Evolutionary conservation across 148 eudicot species (phyloP).

Genomic region (Persicaria maculosa): DNA sequence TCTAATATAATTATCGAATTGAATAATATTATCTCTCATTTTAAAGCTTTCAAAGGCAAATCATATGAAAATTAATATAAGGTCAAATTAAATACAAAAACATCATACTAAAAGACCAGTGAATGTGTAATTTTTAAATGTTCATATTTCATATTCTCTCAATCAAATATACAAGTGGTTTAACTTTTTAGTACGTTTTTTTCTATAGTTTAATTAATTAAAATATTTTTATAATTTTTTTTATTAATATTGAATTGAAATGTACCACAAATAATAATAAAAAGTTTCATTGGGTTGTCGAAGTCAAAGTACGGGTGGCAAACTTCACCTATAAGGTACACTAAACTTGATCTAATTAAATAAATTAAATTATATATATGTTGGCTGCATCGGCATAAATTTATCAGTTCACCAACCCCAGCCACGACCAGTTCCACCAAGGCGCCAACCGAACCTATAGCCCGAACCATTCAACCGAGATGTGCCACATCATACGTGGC

Average conservation of each 20-base stretch:
- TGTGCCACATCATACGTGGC: neutral
- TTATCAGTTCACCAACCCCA: conserved; percentile 9
- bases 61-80: too few species aligned
- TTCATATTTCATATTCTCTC: too few species aligned
- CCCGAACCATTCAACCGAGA: neutral
- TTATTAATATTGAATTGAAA: neutral
- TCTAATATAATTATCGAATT: too few species aligned
- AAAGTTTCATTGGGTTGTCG: neutral
- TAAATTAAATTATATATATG: neutral
- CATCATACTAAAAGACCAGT: too few species aligned
- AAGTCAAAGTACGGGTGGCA: neutral
- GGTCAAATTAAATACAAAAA: too few species aligned
- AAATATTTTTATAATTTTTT: neutral
- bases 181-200: too few species aligned
- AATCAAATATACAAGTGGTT: too few species aligned
- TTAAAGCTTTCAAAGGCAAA: too few species aligned
- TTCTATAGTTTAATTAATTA: neutral
- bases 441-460: neutral
- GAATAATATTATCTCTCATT: too few species aligned
- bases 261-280: neutral
- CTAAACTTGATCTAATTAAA: too few species aligned
- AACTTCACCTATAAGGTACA: too few species aligned
- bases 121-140: too few species aligned
- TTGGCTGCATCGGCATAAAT: neutral
- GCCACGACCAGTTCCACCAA: neutral